A percentile compares a stretch with the other conserved stretches of the same genome.
Conservation (phyloP, 2,329 filamentous ascomycete genomes). For the Hymenoscyphus repandus region DNA sequence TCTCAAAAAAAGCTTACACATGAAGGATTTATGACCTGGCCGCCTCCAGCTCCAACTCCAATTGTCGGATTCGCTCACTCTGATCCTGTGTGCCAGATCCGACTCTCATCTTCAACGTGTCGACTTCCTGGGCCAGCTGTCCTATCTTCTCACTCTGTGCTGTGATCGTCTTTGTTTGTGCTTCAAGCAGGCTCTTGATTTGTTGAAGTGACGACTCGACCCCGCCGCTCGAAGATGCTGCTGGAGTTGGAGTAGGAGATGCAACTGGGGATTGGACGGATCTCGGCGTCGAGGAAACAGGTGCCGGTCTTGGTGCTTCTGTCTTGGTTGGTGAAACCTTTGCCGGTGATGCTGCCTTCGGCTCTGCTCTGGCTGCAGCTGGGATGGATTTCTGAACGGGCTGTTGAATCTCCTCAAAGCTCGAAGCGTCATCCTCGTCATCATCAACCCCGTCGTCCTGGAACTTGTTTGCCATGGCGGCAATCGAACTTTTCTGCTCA, state of each 20-base stretch:
- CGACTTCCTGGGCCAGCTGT: slow-evolving; percentile 66
- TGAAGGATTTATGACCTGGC: slow-evolving; percentile 41
- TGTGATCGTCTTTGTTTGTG: slow-evolving; percentile 71
- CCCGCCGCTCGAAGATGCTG: slow-evolving; percentile 35
- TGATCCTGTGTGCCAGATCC: slow-evolving; percentile 53
- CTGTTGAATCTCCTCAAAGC: slow-evolving; percentile 81
- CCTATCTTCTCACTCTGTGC: slow-evolving; percentile 73
- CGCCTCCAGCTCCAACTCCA: slow-evolving; percentile 63
- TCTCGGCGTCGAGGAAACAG: slow-evolving; percentile 19
- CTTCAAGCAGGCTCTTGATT: slow-evolving; percentile 72
- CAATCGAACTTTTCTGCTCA: slow-evolving; percentile 83
- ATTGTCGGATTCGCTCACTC: slow-evolving; percentile 61
- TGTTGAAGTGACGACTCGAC: slow-evolving; percentile 65
- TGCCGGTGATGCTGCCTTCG: slow-evolving; percentile 39
- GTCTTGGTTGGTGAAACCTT: slow-evolving; percentile 31
- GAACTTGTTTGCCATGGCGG: slow-evolving; percentile 79
- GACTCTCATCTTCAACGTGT: slow-evolving; percentile 73
- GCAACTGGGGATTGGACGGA: slow-evolving; percentile 16
- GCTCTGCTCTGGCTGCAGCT: slow-evolving; percentile 34
- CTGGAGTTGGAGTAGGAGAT: slow-evolving; percentile 22
- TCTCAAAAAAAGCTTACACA: not conserved
- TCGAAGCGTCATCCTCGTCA: slow-evolving; percentile 56
- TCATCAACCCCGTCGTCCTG: slow-evolving; percentile 65
- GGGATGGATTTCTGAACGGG: slow-evolving; percentile 56
- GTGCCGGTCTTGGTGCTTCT: slow-evolving; percentile 29